Conservation (phyloP, 257 asterid species). For the Primulina huaijiensis region DNA sequence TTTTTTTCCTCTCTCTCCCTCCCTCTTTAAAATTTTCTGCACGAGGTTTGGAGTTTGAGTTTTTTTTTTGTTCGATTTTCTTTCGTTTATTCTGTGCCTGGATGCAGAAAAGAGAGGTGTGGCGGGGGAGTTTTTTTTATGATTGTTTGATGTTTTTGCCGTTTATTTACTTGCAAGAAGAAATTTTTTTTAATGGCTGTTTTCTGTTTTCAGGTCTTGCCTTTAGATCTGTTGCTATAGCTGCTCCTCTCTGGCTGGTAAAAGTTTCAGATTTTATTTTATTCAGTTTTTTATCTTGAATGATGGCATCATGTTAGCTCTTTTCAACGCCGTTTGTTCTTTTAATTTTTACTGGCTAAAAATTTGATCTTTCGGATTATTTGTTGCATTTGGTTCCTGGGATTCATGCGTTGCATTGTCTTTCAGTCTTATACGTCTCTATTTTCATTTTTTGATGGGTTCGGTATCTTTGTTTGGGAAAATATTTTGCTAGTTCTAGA, state of each 20-base stretch:
- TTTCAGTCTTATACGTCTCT: background rate
- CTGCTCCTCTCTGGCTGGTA: conserved; percentile 55
- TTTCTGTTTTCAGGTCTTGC: conserved; percentile 53
- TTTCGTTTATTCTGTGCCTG: conserved; percentile 16
- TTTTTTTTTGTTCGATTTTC: conserved; percentile 26
- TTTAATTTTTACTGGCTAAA: conserved; percentile 15
- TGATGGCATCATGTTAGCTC: conserved; percentile 12
- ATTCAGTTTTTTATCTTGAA: conserved; percentile 22
- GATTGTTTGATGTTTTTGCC: conserved; percentile 17
- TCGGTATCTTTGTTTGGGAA: conserved; percentile 13
- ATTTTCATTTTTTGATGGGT: conserved; percentile 18
- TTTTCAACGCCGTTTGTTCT: background rate
- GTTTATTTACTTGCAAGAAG: conserved; percentile 19
- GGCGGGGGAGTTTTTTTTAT: conserved; percentile 18
- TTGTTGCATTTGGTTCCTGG: conserved; percentile 7
- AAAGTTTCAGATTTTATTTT: conserved; percentile 22
- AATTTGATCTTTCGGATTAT: conserved; percentile 21
- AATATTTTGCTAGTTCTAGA: background rate
- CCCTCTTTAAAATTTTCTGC: conserved; percentile 17
- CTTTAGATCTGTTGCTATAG: conserved; percentile 52
- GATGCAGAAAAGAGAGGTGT: conserved; percentile 30
- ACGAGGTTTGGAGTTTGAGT: conserved; percentile 25
- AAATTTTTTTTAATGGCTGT: conserved; percentile 23
- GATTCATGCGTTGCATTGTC: conserved; percentile 19
- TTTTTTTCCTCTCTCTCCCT: conserved; percentile 24